Evolutionary conservation across 176 grass and related monocot species (phyloP), one percentile per base, ranked within the genome.

Genomic region (Paspalum vaginatum): DNA sequence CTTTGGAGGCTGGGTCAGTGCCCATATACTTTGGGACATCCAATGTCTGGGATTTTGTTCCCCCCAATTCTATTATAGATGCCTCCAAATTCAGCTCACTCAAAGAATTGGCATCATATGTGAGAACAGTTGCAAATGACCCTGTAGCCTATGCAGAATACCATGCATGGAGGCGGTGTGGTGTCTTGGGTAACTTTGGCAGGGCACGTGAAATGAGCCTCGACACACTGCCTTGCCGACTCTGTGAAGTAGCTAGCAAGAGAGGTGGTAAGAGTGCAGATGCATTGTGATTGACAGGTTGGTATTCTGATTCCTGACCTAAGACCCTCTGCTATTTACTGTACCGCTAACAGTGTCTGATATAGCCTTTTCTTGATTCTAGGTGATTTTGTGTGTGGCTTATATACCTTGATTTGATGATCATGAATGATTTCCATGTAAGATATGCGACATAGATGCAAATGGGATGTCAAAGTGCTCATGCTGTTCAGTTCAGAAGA

Each of bases 1-100:
- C 94, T 15, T 79, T 94, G 79, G 91, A 97, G 25, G 91, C 91
- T 58, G 94, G 91, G 10, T 87, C 94, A 62, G 91, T 97, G 26
- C 94, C 94, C 11, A 94, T 97, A 81, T 97, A 97, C 71, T 97
- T 97, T 18, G 94, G 94, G 32, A 91, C 94, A 59, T 76, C 94
- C 53, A 89, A 94, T 76, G 94, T 94, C 39, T 90, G 89, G 87
- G 87, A 92, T 82, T 97, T 97, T 40, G 78, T 97, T 55, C 94
- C 94, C 66, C 94, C 94, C 4, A 86, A 97, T 78, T 97, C 94
- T 25, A 88, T 90, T 9, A 92, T 97, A 62, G 91, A 97, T 77
- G 91, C 87, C 17, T 97, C 94, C 49, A 97, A 92, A 66, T 97
- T 97, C 75, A 74, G 76, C 9, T 86, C 94, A 67, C 58, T 94